Evolutionary conservation across 148 eudicot genomes (phyloP), one percentile per base, ranked within the genome.

Genomic region (Suaeda aralocaspica): DNA sequence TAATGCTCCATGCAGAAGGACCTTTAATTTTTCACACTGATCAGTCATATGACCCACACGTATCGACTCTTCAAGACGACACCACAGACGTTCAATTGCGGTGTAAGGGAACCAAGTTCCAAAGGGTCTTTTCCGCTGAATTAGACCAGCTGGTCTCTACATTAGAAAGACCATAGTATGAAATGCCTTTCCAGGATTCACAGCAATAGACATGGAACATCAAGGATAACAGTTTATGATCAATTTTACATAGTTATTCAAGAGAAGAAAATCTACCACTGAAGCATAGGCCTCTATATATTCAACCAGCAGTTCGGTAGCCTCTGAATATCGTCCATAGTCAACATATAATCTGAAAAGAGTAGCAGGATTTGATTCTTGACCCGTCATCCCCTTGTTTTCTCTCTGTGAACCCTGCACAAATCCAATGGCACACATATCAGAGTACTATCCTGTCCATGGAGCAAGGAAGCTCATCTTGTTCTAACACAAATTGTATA

Each of bases 61-160:
- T 65, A 86, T 82, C 12, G 87, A 81, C 60, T 89, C 90, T 72
- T 88, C 96, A 65, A 94, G 97, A 42, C 80, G 83, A 80, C 88
- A 79, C 97, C 99, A 94, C 66, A 94, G 70, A 16, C 85, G 96
- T 77, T 91, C 93, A 51, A 94, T 78, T 30, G 88, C 75, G 56
- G 96, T 83, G 75, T 94, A 94, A 10, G 99, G 99, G 77, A 94
- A 94, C 97, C 99, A 94, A 76, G 85, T 86, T 65, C 92, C 89
- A 74, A 77, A 83, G 46, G 90, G 84, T 72, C 77, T 86, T 83
- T 94, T 94, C 63, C 99, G 82, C 67, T 83, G 87, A 72, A 89
- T 80, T 25, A 94, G 55, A 59, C 81, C 93, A 49, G 80, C 80
- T 46, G 99, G 97, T 87, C 84, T 86, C 99, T 94, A 93, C 79